A percentile compares a stretch with the other conserved stretches of the same genome.
phyloP scores from a whole-genome alignment of 495 filamentous ascomycete species.

The Penicillium egyptiacum region DNA sequence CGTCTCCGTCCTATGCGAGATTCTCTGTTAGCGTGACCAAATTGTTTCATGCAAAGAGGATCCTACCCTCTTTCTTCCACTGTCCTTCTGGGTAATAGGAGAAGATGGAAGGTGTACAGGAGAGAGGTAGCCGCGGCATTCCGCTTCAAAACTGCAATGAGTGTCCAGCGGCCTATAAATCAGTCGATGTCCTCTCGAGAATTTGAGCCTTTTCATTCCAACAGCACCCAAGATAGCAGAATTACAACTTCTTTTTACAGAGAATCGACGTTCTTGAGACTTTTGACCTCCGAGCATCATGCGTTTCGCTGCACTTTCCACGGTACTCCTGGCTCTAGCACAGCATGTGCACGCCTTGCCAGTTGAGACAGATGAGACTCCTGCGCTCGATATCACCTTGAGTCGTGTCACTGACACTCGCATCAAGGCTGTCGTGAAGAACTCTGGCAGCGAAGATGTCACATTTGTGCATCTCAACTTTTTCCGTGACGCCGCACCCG shows the following conservation, averaged over 20 bases:
- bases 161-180: constrained; percentile 4
- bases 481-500: constrained; percentile 56
- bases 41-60: neutral
- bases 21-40: neutral
- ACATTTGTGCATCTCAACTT: constrained; percentile 63
- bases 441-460: constrained; percentile 54
- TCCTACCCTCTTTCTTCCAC: constrained; percentile 12
- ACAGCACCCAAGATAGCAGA: neutral
- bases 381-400: constrained; percentile 53
- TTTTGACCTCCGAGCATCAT: constrained; percentile 12
- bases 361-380: constrained; percentile 41
- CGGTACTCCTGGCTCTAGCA: constrained; percentile 41
- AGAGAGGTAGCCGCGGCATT: neutral
- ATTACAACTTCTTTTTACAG: neutral
- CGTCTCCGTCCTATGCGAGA: neutral
- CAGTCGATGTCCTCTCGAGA: neutral
- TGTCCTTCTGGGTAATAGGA: constrained; percentile 3
- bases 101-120: neutral
- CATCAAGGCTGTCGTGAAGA: constrained; percentile 61
- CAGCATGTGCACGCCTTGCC: constrained; percentile 43
- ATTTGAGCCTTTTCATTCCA: neutral
- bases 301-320: constrained; percentile 20
- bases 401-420: constrained; percentile 53
- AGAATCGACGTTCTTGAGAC: neutral
- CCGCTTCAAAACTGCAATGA: neutral